Evolutionary conservation across 192 early-diverging fungal species (phyloP).

Genomic region (Entomortierella parvispora): DNA sequence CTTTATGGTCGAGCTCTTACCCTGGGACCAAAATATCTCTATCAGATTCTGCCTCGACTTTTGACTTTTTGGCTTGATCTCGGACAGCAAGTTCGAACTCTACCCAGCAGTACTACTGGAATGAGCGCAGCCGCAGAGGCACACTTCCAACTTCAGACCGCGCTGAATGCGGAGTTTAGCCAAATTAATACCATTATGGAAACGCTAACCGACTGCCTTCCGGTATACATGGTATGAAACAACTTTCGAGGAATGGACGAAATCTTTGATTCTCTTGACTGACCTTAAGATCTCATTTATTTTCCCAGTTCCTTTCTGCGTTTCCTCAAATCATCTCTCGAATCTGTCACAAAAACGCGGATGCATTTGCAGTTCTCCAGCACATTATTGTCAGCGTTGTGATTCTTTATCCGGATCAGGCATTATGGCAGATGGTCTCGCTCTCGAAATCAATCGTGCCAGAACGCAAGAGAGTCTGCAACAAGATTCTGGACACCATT

Average conservation of each 20-base stretch:
- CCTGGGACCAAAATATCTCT: slow-evolving; percentile 81
- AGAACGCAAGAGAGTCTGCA: slow-evolving; percentile 69
- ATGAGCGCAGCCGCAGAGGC: slow-evolving; percentile 7
- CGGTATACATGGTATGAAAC: slow-evolving; percentile 46
- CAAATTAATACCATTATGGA: slow-evolving; percentile 33
- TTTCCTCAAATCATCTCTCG: slow-evolving; percentile 90
- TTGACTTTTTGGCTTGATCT: slow-evolving; percentile 89
- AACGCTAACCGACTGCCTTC: slow-evolving; percentile 32
- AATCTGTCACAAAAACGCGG: slow-evolving; percentile 77
- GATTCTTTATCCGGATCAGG: slow-evolving; percentile 80
- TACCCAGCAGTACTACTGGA: too few species aligned
- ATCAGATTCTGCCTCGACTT: slow-evolving; percentile 85
- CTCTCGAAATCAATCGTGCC: slow-evolving; percentile 74
- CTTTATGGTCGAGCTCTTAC: slow-evolving; percentile 61
- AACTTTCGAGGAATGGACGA: not conserved
- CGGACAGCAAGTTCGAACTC: slow-evolving; percentile 57
- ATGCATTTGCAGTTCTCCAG: slow-evolving; percentile 75
- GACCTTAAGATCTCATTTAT: not conserved
- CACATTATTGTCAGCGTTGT: slow-evolving; percentile 76
- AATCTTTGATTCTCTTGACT: too few species aligned
- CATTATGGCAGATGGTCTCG: slow-evolving; percentile 88
- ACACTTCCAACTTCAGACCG: not conserved
- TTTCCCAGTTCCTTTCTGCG: slow-evolving; percentile 74
- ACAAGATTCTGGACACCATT: slow-evolving; percentile 75
- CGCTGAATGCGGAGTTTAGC: slow-evolving; percentile 3